A percentile compares a stretch with the other conserved stretches of the same genome.
Conservation (phyloP, 208 protist species). For the Leptomonas pyrrhocoris region DNA sequence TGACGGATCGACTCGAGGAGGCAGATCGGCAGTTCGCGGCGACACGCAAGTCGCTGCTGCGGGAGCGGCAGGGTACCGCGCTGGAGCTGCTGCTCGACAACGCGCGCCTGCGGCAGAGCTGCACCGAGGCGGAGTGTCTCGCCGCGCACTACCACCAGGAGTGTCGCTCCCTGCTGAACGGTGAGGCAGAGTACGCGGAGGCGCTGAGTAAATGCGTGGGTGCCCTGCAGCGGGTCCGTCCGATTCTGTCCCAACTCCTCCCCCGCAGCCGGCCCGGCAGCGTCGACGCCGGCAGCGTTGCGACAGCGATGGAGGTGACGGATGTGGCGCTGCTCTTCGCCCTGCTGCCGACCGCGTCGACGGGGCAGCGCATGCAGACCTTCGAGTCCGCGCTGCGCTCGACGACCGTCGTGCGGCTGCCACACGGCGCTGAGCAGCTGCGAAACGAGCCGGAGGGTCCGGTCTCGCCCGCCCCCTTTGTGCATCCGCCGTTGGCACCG, state of each 20-base stretch:
- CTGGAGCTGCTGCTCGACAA: slow-evolving; percentile 84
- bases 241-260: slow-evolving; percentile 10
- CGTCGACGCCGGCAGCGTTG: slow-evolving; percentile 1
- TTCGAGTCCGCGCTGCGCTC: slow-evolving; percentile 55
- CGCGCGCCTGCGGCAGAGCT: slow-evolving; percentile 64
- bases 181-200: slow-evolving; percentile 70
- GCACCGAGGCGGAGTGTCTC: slow-evolving; percentile 83
- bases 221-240: slow-evolving; percentile 48
- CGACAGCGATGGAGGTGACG: slow-evolving; percentile 29
- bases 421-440: slow-evolving; percentile 1
- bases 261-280: background rate
- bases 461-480: slow-evolving; percentile 12
- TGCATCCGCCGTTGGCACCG: slow-evolving; percentile 24
- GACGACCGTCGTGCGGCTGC: background rate
- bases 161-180: slow-evolving; percentile 48
- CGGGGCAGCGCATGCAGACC: slow-evolving; percentile 54
- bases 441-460: background rate
- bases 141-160: slow-evolving; percentile 85
- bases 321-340: slow-evolving; percentile 68
- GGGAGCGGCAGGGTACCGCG: slow-evolving; percentile 56
- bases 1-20: slow-evolving; percentile 51
- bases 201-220: slow-evolving; percentile 58
- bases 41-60: slow-evolving; percentile 49
- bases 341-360: slow-evolving; percentile 55
- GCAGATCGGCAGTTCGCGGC: slow-evolving; percentile 56